Evolutionary conservation across 179 eudicot species (phyloP), one percentile per base, ranked within the genome.

Genomic region (Heliamphora pulchella): DNA sequence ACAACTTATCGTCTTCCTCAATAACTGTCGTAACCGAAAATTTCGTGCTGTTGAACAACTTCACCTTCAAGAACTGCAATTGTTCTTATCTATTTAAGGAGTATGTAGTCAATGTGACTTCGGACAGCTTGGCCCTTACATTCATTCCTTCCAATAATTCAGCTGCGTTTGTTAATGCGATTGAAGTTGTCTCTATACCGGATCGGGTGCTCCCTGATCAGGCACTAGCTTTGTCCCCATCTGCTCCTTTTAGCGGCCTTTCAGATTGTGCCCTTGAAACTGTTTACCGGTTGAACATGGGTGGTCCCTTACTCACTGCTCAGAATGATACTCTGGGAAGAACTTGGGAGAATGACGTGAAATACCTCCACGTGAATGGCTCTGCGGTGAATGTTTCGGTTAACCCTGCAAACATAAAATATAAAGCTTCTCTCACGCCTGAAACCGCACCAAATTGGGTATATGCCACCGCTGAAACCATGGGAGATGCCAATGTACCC

Each of bases 291-390:
- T 80, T 92, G 80, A 92, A 92, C 84, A 86, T 91, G 90, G 97
- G 94, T 0, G 94, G 94, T 81, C 94, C 93, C n/a, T 71, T 82
- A 79, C 78, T 92, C 74, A 89, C 89, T 77, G 86, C 91, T 76
- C 88, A 88, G 63, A 92, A 92, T 83, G 97, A 92, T 84, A 88
- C 97, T 3, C 55, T 91, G 41, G 93, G 94, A 20, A 88, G 97
- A 82, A 85, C 86, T 68, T 92, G 97, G 97, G 89, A 75, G 81
- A 91, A 87, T 83, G 97, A 92, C 79, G 80, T 8, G 65, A 80
- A 79, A 43, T 91, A 86, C 84, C 93, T 92, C 66, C 90, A 89
- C 75, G 89, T 88, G 48, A 86, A 91, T 77, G 88, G 91, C 80
- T 91, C 93, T 62, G 97, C 94, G 72, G 83, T 83, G 17, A 88